Evolutionary conservation across 2,329 filamentous ascomycete species (phyloP).

Genomic region (Aspergillus neoniger): DNA sequence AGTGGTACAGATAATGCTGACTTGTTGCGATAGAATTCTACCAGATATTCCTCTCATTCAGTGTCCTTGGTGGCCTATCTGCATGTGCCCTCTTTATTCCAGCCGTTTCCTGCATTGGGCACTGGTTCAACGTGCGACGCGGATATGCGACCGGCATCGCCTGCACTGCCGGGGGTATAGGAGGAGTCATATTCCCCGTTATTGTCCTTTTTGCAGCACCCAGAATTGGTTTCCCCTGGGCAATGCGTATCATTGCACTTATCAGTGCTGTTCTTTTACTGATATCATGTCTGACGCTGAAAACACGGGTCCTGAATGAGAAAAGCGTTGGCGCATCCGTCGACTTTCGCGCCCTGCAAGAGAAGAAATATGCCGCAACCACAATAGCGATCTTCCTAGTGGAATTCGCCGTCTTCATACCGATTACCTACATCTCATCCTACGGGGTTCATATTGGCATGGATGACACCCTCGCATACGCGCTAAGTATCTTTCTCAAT

Average conservation of each 20-base stretch:
- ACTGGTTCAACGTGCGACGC: conserved; percentile 38
- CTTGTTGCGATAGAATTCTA: conserved; percentile 33
- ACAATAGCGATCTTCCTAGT: conserved; percentile 36
- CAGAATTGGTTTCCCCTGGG: conserved; percentile 34
- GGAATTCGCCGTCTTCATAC: conserved; percentile 40
- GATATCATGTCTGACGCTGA: conserved; percentile 1
- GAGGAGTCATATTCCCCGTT: conserved; percentile 39
- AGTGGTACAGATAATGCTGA: too few species aligned
- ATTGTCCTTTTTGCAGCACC: conserved; percentile 32
- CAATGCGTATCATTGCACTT: conserved; percentile 33
- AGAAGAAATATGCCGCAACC: conserved; percentile 27
- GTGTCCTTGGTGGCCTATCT: conserved; percentile 36
- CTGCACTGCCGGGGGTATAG: conserved; percentile 36
- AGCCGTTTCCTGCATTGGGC: conserved; percentile 31
- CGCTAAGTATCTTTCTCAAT: conserved; percentile 37
- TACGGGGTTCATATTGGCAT: conserved; percentile 33
- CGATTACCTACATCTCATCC: conserved; percentile 37
- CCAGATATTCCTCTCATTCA: conserved; percentile 39
- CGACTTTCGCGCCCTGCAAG: conserved; percentile 27
- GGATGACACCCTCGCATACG: conserved; percentile 27
- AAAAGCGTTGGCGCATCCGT: neutral
- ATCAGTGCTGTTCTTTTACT: conserved; percentile 20
- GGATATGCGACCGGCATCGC: conserved; percentile 39
- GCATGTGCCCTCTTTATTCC: conserved; percentile 33
- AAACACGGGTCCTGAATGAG: neutral